Conservation (phyloP, 2,329 filamentous ascomycete genomes). For the Pleomassaria siparia region DNA sequence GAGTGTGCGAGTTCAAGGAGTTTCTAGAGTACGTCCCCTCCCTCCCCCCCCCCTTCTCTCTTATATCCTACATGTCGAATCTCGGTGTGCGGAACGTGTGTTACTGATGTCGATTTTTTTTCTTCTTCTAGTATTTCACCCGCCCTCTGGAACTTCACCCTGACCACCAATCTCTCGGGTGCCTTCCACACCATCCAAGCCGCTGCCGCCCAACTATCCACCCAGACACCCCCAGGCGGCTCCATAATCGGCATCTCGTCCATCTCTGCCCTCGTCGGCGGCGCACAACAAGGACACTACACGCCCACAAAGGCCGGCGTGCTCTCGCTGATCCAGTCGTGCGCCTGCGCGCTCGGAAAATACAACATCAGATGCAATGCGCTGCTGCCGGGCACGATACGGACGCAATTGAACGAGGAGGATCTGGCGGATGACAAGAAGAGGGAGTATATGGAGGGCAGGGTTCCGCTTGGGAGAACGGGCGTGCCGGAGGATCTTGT, state of each 20-base stretch:
- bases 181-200: slow-evolving; percentile 89
- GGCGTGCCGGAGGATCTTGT: slow-evolving; percentile 66
- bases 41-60: not conserved
- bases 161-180: slow-evolving; percentile 80
- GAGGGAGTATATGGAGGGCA: slow-evolving; percentile 74
- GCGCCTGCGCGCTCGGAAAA: slow-evolving; percentile 74
- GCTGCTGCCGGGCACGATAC: slow-evolving; percentile 77
- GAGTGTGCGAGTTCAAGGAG: slow-evolving; percentile 84
- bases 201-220: slow-evolving; percentile 79
- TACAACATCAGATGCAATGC: slow-evolving; percentile 82
- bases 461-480: slow-evolving; percentile 68
- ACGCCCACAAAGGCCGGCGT: slow-evolving; percentile 84
- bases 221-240: slow-evolving; percentile 63
- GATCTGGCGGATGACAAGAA: slow-evolving; percentile 75
- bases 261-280: slow-evolving; percentile 75
- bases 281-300: slow-evolving; percentile 78
- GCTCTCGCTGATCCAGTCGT: slow-evolving; percentile 78
- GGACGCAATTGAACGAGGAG: slow-evolving; percentile 81
- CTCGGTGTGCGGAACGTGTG: no score
- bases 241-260: slow-evolving; percentile 77
- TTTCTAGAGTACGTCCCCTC: slow-evolving; percentile 65
- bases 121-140: slow-evolving; percentile 62
- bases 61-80: not conserved
- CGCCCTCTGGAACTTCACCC: slow-evolving; percentile 69
- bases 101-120: not conserved